Conservation (phyloP, 164 flowering plant species). For the Piper betle region DNA sequence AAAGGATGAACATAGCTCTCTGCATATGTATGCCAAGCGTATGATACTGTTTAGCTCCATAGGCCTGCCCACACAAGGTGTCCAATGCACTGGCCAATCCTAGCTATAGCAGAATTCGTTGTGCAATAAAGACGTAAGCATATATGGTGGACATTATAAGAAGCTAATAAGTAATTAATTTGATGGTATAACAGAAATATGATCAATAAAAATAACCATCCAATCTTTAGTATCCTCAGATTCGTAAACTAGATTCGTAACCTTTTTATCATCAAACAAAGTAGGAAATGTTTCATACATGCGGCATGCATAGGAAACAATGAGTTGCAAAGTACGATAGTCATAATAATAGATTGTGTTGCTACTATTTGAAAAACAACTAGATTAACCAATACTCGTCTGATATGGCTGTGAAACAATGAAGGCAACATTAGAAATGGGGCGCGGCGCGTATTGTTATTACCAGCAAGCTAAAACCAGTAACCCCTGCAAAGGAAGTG, state of each 20-base stretch:
- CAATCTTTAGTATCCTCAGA: no score
- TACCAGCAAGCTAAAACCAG: conserved; percentile 66
- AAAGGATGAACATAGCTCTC: conserved; percentile 11
- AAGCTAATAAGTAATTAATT: background rate
- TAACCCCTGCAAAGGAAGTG: conserved; percentile 54
- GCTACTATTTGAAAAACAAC: background rate
- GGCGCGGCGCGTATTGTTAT: background rate
- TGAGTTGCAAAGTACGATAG: no score
- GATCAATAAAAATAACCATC: no score
- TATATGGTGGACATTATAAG: background rate
- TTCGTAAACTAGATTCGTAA: no score
- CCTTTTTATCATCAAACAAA: no score
- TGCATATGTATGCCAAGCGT: conserved; percentile 15
- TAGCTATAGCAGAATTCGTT: background rate
- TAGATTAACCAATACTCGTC: background rate
- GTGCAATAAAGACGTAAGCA: background rate
- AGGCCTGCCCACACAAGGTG: conserved; percentile 12
- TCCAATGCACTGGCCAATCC: conserved; percentile 12
- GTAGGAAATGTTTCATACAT: no score
- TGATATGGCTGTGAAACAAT: background rate
- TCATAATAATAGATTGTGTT: no score
- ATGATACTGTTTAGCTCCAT: conserved; percentile 18
- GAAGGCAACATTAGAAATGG: background rate
- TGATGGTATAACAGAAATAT: background rate
- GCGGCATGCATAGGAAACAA: no score